A percentile compares a stretch with the other conserved stretches of the same genome.
Conservation (phyloP, 1,284 basidiomycete species). For the Fomitiporia mediterranea region DNA sequence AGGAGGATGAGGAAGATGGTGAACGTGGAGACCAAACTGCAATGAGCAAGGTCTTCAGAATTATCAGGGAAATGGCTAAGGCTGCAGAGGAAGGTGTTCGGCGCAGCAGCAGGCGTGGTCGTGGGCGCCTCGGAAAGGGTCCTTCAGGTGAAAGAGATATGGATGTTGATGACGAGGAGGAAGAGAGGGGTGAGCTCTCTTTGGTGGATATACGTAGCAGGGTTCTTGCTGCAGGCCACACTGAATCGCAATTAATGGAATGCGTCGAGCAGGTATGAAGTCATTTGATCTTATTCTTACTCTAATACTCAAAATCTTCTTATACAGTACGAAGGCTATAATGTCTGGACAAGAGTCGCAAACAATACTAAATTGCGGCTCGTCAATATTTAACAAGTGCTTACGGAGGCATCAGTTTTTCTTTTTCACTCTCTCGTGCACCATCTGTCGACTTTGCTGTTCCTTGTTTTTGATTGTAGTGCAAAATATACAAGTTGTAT, state of each 20-base stretch:
- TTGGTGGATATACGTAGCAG: slow-evolving; percentile 84
- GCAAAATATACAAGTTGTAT: slow-evolving; percentile 2
- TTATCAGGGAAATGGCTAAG: slow-evolving; percentile 82
- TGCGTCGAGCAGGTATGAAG: slow-evolving; percentile 69
- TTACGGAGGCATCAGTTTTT: background rate
- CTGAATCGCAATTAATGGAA: slow-evolving; percentile 84
- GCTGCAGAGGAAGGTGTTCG: slow-evolving; percentile 35
- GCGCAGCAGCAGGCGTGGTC: slow-evolving; percentile 33
- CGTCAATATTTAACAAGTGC: slow-evolving; percentile 22
- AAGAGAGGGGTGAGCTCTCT: slow-evolving; percentile 63
- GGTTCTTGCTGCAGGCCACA: slow-evolving; percentile 83
- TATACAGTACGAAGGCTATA: slow-evolving; percentile 75
- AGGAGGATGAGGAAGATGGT: slow-evolving; percentile 67
- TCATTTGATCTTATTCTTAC: slow-evolving; percentile 1
- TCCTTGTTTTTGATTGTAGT: slow-evolving; percentile 10
- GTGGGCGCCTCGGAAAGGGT: slow-evolving; percentile 55
- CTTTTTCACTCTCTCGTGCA: background rate
- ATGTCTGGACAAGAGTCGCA: slow-evolving; percentile 71
- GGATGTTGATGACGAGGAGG: slow-evolving; percentile 55
- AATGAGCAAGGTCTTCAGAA: slow-evolving; percentile 79
- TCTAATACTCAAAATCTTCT: slow-evolving; percentile 20
- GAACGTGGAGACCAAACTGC: slow-evolving; percentile 70
- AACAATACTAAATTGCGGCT: slow-evolving; percentile 74
- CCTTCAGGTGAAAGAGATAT: slow-evolving; percentile 63
- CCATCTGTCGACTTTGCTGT: slow-evolving; percentile 7